These are phyloP conservation scores for Metschnikowia santaceciliae DNA, from an alignment of 805 yeast species.

Conservation along the genomic window DNA sequence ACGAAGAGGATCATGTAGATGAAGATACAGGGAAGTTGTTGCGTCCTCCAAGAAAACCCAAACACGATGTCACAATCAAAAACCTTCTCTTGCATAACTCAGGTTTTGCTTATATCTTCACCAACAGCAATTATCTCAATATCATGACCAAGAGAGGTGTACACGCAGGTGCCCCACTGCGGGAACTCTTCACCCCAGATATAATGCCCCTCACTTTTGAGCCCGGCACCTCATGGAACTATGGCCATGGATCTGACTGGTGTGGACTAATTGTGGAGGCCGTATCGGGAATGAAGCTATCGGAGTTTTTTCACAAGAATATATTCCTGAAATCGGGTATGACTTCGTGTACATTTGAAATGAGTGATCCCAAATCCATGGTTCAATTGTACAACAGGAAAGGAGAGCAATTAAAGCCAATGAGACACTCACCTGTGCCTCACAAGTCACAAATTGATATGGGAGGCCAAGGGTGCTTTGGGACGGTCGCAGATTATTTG, in stretches of 20 bases:
- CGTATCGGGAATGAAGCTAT: conserved; percentile 29
- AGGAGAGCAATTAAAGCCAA: conserved; percentile 2
- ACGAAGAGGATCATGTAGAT: conserved; percentile 13
- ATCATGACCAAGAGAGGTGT: conserved; percentile 19
- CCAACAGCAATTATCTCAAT: conserved; percentile 26
- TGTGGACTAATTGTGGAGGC: conserved; percentile 34
- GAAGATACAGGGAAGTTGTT: conserved; percentile 12
- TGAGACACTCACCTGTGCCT: conserved; percentile 9
- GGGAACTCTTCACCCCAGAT: conserved; percentile 22
- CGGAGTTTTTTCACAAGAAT: conserved; percentile 27
- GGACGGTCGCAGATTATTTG: conserved; percentile 35
- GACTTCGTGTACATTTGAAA: conserved; percentile 19
- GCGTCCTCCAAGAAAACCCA: conserved; percentile 7
- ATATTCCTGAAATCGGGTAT: conserved; percentile 36
- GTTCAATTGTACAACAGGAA: conserved; percentile 8
- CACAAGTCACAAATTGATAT: conserved; percentile 27
- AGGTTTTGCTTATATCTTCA: conserved; percentile 35
- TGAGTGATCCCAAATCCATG: conserved; percentile 5
- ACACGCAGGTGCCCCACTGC: conserved; percentile 21
- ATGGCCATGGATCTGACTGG: conserved; percentile 39
- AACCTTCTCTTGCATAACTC: conserved; percentile 17
- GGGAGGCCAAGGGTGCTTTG: conserved; percentile 44
- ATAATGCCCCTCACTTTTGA: conserved; percentile 26
- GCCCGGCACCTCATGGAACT: conserved; percentile 37
- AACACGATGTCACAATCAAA: conserved; percentile 14